Percentiles rank a stretch among this genome's conserved stretches.
phyloP scores from a whole-genome alignment of 2,329 filamentous ascomycete species.

The Zymoseptoria ardabiliae region DNA sequence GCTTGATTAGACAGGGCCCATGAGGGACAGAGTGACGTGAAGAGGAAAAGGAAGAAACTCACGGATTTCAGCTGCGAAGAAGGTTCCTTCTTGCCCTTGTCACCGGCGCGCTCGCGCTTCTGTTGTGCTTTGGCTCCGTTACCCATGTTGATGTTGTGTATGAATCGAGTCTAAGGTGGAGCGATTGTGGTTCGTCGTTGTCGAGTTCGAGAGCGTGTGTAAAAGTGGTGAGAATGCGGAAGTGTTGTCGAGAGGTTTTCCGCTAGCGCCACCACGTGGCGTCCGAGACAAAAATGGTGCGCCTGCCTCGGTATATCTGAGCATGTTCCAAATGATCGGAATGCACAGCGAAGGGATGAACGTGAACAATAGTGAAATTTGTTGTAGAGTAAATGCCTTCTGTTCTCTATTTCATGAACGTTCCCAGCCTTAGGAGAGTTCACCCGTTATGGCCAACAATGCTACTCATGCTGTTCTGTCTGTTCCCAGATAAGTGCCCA shows the following conservation, averaged over 20 bases:
- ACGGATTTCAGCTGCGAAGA: conserved; percentile 19
- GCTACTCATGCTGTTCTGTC: not conserved
- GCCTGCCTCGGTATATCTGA: no score
- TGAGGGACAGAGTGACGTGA: not conserved
- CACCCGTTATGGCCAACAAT: not conserved
- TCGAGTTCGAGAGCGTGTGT: not conserved
- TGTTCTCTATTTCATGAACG: not conserved
- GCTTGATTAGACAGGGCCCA: not conserved
- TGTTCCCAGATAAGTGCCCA: not conserved
- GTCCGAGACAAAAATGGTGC: not conserved
- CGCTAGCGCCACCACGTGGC: not conserved
- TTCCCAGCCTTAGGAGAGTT: not conserved
- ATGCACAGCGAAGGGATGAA: no score
- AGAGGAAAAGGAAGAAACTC: not conserved
- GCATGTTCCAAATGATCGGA: no score
- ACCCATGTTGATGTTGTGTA: conserved; percentile 10
- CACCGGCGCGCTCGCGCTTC: conserved; percentile 66
- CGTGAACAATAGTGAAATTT: not conserved
- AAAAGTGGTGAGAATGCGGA: not conserved
- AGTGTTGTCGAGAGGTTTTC: not conserved
- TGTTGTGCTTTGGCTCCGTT: conserved; percentile 58
- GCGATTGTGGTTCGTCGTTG: no score
- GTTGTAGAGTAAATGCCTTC: not conserved
- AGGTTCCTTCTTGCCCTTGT: conserved; percentile 44
- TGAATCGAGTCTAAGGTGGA: not conserved